A percentile compares a stretch with the other conserved stretches of the same genome.
Evolutionary conservation across 2,329 filamentous ascomycete genomes (phyloP).

Genomic region (Cercospora sp.): DNA sequence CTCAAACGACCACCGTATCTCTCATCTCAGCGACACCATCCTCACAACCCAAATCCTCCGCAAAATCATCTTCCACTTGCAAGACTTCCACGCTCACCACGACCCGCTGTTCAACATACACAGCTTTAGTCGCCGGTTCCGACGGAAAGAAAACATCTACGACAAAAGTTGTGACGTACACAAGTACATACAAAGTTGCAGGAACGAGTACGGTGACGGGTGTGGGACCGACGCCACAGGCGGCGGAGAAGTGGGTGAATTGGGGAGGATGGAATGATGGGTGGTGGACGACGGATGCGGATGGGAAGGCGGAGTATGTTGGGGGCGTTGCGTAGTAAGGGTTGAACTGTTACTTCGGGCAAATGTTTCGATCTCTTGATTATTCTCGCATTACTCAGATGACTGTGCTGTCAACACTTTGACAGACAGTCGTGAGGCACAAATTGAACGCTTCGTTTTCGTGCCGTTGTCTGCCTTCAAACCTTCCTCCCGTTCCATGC

Average conservation of each 20-base stretch:
- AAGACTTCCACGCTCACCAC: neutral
- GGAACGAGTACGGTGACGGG: neutral
- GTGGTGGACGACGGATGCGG: slow-evolving; percentile 8
- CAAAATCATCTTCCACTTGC: neutral
- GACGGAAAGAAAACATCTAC: neutral
- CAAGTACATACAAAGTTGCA: neutral
- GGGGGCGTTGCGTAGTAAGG: neutral
- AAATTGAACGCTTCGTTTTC: neutral
- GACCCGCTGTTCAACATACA: neutral
- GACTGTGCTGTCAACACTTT: neutral
- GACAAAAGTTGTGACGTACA: neutral
- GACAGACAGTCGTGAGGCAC: neutral
- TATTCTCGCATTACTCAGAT: neutral
- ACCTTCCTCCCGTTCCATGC: neutral
- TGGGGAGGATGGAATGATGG: slow-evolving; percentile 9
- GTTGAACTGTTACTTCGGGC: too few species aligned
- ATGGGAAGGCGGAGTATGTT: slow-evolving; percentile 8
- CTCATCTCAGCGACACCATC: neutral
- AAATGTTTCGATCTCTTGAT: neutral
- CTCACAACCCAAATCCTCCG: neutral
- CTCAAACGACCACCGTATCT: neutral
- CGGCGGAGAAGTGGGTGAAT: neutral
- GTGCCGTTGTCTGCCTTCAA: neutral
- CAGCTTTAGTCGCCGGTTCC: neutral
- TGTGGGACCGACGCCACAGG: neutral